These are phyloP conservation scores for Actinidia chinensis DNA, from an alignment of 179 eudicot species.

Conservation along the genomic window DNA sequence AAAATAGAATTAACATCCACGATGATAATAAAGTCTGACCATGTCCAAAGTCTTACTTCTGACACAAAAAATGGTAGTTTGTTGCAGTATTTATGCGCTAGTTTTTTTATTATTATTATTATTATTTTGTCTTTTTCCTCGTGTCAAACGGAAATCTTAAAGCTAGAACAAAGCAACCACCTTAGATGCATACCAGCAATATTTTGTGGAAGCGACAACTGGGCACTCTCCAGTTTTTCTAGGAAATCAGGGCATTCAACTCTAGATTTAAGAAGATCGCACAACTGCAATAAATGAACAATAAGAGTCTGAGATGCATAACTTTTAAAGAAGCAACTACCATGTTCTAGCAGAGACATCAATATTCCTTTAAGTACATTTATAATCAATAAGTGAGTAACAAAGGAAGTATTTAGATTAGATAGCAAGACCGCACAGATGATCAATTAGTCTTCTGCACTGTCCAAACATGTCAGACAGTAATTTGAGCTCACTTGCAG, in stretches of 20 bases:
- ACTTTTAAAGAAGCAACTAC: background rate
- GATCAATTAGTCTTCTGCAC: background rate
- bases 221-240: constrained; percentile 70
- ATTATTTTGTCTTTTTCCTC: too few relatives aligned
- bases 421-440: background rate
- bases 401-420: background rate
- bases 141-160: too few relatives aligned
- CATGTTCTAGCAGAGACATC: background rate
- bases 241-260: constrained; percentile 75
- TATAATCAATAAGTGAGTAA: background rate
- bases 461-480: background rate
- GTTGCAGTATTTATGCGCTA: background rate
- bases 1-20: background rate
- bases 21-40: background rate
- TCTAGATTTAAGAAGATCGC: constrained; percentile 74
- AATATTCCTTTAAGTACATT: background rate
- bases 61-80: background rate
- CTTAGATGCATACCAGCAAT: constrained; percentile 49
- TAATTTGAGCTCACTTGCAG: background rate
- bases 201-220: constrained; percentile 56
- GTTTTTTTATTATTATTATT: too few relatives aligned
- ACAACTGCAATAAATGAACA: constrained; percentile 50
- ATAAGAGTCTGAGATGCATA: background rate
- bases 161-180: background rate
- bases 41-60: background rate